Conservation (phyloP, 2,329 filamentous ascomycete genomes). For the Talaromyces marneffei region DNA sequence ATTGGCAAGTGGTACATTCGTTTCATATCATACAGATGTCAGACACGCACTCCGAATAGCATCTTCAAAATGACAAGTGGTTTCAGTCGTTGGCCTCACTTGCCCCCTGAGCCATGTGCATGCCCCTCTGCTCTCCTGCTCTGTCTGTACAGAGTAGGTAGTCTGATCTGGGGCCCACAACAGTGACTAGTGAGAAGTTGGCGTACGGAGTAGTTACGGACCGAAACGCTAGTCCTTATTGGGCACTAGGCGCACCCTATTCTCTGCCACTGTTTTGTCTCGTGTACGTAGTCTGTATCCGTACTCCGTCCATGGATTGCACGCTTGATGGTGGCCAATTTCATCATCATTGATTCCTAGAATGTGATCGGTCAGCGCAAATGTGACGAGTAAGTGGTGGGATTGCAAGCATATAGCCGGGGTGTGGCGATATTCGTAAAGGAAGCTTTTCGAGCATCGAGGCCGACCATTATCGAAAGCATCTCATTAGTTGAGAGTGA, state of each 20-base stretch:
- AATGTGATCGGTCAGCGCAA: neutral
- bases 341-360: neutral
- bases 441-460: neutral
- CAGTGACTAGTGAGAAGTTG: neutral
- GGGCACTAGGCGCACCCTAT: neutral
- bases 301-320: neutral
- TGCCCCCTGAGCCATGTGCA: neutral
- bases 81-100: neutral
- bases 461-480: neutral
- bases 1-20: neutral
- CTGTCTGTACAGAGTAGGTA: too few relatives aligned
- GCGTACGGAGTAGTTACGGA: conserved; percentile 1
- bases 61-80: neutral
- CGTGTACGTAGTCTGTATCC: neutral
- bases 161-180: conserved; percentile 3
- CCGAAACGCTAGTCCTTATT: neutral
- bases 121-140: neutral
- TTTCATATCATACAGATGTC: neutral
- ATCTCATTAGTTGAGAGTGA: neutral
- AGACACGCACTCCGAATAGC: neutral
- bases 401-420: neutral
- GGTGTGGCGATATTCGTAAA: neutral
- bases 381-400: neutral
- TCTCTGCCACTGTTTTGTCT: neutral
- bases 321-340: neutral